Evolutionary conservation across 2,329 filamentous ascomycete species (phyloP), one percentile per base, ranked within the genome.

Genomic region (Microdochium trichocladiopsis): DNA sequence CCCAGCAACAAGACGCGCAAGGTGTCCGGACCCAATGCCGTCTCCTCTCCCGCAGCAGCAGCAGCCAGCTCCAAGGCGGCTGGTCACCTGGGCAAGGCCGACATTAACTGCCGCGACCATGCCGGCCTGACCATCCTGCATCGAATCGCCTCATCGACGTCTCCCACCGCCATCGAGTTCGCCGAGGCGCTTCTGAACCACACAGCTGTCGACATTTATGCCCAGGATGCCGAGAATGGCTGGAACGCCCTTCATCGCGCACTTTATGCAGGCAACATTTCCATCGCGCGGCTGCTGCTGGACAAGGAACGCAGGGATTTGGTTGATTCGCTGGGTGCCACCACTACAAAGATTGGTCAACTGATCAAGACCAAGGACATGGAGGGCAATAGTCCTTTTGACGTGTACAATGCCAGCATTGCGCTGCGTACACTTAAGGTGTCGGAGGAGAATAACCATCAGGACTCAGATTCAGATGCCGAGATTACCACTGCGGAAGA

Each of bases 201-300:
- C 63, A 90, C 91, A 1, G 78, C 86, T 50, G 81, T 91, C 58
- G 94, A 99, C 69, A 74, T 97, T 9, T 94, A 96, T 62, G 76
- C 80, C 2, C 92, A 95, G 66, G 94, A 99, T 67, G 75, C 77
- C 8, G 94, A 99, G 69, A 97, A 88, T 68, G 93, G 92, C 47
- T 99, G 94, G 94, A 99, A 95, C 55, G 86, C 92, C 36, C 77
- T 99, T 37, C 94, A 99, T 65, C 83, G 94, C 61, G 90, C 92
- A 8, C 76, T 97, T 43, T 97, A 96, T 66, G 84, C 86, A 60
- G 93, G 93, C 48, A 96, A 96, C 63, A 83, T 94, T 50, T 85
- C 88, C 6, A 86, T 95, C 58, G 94, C 94, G 2, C 84, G 90
- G 48, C 76, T 90, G 21, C 83, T 99, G 28, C 76, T 99, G 57